These are phyloP conservation scores for Dendrostoma leiphaemia DNA, from an alignment of 2,329 filamentous ascomycete species.

Conservation along the genomic window DNA sequence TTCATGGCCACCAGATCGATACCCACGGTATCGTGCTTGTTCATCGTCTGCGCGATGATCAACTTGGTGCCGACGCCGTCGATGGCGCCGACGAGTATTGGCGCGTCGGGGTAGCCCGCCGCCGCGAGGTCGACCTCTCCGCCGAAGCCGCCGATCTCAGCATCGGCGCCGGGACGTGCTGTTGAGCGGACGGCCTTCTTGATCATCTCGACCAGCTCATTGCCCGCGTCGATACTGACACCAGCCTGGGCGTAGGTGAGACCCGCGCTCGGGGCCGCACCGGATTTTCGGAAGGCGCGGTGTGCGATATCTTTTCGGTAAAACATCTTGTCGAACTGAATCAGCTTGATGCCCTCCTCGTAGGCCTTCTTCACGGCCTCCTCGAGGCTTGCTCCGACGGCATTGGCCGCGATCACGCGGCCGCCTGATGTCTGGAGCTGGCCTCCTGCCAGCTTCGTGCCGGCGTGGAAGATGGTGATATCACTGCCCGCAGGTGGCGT, in stretches of 20 bases:
- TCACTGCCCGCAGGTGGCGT: conserved; percentile 42
- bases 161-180: conserved; percentile 80
- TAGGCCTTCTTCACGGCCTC: conserved; percentile 89
- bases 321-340: conserved; percentile 86
- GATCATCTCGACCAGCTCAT: conserved; percentile 88
- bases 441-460: conserved; percentile 65
- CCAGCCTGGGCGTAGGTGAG: conserved; percentile 93
- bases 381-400: conserved; percentile 68
- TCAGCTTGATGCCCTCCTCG: conserved; percentile 66
- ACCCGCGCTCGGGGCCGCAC: conserved; percentile 25
- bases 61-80: conserved; percentile 97
- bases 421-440: conserved; percentile 78
- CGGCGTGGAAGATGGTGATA: conserved; percentile 87
- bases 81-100: conserved; percentile 88
- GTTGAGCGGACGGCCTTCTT: conserved; percentile 87
- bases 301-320: conserved; percentile 91
- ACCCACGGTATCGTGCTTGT: conserved; percentile 90
- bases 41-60: conserved; percentile 87
- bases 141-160: conserved; percentile 93
- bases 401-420: conserved; percentile 89
- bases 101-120: conserved; percentile 71
- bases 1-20: conserved; percentile 99
- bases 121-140: conserved; percentile 77
- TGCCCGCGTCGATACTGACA: conserved; percentile 92
- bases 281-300: conserved; percentile 57